phyloP scores from a whole-genome alignment of 2,329 filamentous ascomycete species.

The Chaetomium globosum region DNA sequence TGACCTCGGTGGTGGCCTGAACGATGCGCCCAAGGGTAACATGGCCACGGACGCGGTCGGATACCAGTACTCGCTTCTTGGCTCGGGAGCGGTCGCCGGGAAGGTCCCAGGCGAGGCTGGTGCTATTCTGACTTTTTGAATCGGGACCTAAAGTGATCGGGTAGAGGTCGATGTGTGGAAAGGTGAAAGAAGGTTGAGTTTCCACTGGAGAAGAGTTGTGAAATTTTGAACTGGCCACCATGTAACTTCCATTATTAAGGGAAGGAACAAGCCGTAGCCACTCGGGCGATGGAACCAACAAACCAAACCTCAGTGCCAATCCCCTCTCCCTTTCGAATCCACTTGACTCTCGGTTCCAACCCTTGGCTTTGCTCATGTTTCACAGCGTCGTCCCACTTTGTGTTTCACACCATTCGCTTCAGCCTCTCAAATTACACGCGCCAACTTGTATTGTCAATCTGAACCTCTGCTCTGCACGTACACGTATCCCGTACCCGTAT shows the following conservation, averaged over 20 bases:
- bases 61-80: constrained; percentile 58
- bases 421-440: neutral
- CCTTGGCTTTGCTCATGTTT: neutral
- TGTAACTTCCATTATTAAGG: neutral
- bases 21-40: constrained; percentile 55
- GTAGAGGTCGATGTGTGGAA: neutral
- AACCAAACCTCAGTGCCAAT: neutral
- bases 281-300: neutral
- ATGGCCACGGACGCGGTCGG: constrained; percentile 49
- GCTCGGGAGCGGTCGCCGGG: constrained; percentile 47
- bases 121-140: constrained; percentile 29
- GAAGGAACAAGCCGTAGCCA: neutral
- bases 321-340: no score
- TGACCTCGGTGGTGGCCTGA: constrained; percentile 49
- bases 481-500: neutral
- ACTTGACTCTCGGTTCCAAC: no score
- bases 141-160: neutral
- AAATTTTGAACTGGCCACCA: neutral
- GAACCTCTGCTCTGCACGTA: neutral
- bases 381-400: neutral
- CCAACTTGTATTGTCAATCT: neutral
- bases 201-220: neutral
- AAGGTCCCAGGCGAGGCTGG: constrained; percentile 29
- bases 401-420: neutral
- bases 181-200: neutral